Conservation (phyloP, 78 protist genomes). For the Guillardia theta region DNA sequence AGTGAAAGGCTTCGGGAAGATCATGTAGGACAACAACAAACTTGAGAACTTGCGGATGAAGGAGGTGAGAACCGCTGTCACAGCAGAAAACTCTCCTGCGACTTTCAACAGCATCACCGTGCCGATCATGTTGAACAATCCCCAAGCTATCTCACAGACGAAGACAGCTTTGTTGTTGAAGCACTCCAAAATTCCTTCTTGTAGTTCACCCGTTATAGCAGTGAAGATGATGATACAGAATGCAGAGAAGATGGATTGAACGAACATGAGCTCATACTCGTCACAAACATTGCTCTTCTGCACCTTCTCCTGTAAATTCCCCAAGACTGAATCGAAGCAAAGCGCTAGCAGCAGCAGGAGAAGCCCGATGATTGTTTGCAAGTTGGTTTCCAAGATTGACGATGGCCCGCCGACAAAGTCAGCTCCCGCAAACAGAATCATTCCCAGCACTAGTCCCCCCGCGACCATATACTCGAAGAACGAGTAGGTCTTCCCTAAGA, state of each 20-base stretch:
- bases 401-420: not conserved
- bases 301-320: constrained; percentile 14
- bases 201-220: not conserved
- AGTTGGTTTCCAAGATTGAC: not conserved
- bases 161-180: not conserved
- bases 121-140: not conserved
- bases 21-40: not conserved
- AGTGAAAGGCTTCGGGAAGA: constrained; percentile 18
- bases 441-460: not conserved
- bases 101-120: not conserved
- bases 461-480: not conserved
- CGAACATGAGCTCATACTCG: not conserved
- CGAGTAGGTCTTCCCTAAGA: not conserved
- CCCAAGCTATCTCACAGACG: not conserved
- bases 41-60: not conserved
- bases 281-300: not conserved
- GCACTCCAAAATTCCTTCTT: not conserved
- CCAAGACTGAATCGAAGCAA: not conserved
- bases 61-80: not conserved
- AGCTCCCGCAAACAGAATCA: not conserved
- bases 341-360: not conserved
- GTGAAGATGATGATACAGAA: not conserved
- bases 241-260: not conserved
- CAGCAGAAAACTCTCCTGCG: constrained; percentile 1
- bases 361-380: not conserved